phyloP scores from a whole-genome alignment of 1,284 basidiomycete genomes.

The Tylopilus sp. region DNA sequence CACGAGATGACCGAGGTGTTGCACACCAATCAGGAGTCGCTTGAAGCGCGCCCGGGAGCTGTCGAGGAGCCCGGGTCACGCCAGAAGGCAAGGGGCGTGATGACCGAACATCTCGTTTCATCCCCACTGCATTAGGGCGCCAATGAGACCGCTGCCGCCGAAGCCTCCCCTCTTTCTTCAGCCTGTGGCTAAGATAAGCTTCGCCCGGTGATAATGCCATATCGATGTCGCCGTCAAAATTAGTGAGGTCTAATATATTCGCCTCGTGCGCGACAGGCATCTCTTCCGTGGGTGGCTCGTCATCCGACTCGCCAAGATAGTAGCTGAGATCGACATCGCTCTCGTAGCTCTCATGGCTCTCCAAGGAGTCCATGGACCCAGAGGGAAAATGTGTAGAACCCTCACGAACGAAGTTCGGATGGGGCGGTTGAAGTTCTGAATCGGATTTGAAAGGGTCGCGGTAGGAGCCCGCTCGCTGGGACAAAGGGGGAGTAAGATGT shows the following conservation, averaged over 20 bases:
- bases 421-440: conserved; percentile 40
- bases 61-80: not conserved
- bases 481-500: conserved; percentile 1
- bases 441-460: not conserved
- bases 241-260: conserved; percentile 67
- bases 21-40: not conserved
- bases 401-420: conserved; percentile 38
- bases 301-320: conserved; percentile 38
- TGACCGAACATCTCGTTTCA: conserved; percentile 5
- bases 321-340: conserved; percentile 48
- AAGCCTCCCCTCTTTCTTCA: conserved; percentile 69
- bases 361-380: conserved; percentile 32
- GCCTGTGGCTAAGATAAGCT: conserved; percentile 51
- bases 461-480: conserved; percentile 3
- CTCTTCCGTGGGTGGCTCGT: conserved; percentile 29
- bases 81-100: not conserved
- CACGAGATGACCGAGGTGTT: not conserved
- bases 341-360: conserved; percentile 34
- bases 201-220: conserved; percentile 56
- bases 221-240: conserved; percentile 80
- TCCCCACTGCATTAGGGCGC: conserved; percentile 19
- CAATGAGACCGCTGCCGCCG: conserved; percentile 54
- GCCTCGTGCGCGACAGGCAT: conserved; percentile 46
- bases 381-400: conserved; percentile 9
- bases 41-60: not conserved